Base-by-base conservation (phyloP, 805 yeast genomes). In the Cyberlindnera subsufficiens region DNA sequence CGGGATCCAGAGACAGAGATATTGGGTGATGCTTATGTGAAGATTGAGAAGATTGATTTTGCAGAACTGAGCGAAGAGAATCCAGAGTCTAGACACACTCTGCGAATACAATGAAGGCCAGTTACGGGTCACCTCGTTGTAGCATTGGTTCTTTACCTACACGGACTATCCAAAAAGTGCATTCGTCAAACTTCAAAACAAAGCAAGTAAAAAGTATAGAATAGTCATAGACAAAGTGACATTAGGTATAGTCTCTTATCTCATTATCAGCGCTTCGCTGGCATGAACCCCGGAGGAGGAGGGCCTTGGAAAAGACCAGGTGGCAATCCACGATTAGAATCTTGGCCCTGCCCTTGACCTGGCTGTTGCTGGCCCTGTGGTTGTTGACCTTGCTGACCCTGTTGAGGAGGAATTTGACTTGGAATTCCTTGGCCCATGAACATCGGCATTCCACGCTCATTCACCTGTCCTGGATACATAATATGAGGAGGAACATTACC, bases 61-160 rank as follows among this genome's bases (percentile, higher is more conserved):
- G 68, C 71, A 14, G 76, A 72, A 47, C 52, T 69, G n/a, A 77
- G 72, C 44, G 38, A 42, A 42, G 45, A 49, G 33, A 51, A 56
- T 39, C 49, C 51, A 40, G 51, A 55, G 38, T 71, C 69, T 51
- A 61, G 71, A 46, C 69, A 46, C 69, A 70, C 47, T 36, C 19
- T 27, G 10, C 27, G 27, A 22, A 22, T 22, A 11, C 27, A 22
- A 2, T 22, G 27, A 3, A 9, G 11, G 27, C 10, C 27, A 22
- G 10, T 22, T 22, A 22, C 13, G 27, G 27, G 27, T 22, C 27
- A 22, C 27, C 8, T 22, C 10, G 27, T 22, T 22, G 27, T 22
- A 22, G 27, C 10, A 22, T 22, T 22, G 27, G 27, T 22, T 22
- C 27, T 22, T 22, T 22, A 11, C 27, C 27, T 22, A 22, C 27